Evolutionary conservation across 2,329 filamentous ascomycete genomes (phyloP).

Genomic region (Sporothrix luriei): DNA sequence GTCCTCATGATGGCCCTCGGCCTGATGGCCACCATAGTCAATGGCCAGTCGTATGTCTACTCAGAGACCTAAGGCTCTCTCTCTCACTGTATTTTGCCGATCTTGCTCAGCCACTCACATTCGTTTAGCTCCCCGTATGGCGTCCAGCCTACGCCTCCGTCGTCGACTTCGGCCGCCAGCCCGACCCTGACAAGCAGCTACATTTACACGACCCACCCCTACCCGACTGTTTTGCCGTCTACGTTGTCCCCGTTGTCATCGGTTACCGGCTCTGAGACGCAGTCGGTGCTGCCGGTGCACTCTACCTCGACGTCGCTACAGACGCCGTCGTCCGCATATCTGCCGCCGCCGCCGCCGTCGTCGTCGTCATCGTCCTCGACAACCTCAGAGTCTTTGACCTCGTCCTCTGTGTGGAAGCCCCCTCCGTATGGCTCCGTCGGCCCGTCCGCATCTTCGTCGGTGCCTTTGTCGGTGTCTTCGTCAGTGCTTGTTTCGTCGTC

Average conservation of each 20-base stretch:
- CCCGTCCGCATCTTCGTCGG: no score
- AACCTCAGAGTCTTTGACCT: not conserved
- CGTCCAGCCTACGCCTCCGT: not conserved
- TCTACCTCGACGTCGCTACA: not conserved
- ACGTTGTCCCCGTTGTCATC: not conserved
- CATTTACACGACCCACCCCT: not conserved
- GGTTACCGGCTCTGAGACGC: not conserved
- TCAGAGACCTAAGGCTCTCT: not conserved
- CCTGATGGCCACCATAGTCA: not conserved
- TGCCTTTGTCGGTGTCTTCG: not conserved
- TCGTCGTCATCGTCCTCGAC: not conserved
- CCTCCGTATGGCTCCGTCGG: no score
- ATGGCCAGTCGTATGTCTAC: slow-evolving; percentile 19
- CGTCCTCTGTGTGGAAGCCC: no score
- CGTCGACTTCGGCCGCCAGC: not conserved
- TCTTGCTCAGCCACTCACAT: not conserved
- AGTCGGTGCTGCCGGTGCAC: slow-evolving; percentile 9
- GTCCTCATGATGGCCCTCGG: slow-evolving; percentile 5
- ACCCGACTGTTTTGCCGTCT: not conserved
- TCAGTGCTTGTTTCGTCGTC: not conserved
- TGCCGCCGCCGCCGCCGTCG: no score
- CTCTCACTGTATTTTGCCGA: not conserved
- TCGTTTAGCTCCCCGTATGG: slow-evolving; percentile 18
- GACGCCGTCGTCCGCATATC: not conserved
- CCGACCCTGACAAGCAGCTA: slow-evolving; percentile 11